Conservation (phyloP, 2,329 filamentous ascomycete species). For the Colletotrichum somersetense region DNA sequence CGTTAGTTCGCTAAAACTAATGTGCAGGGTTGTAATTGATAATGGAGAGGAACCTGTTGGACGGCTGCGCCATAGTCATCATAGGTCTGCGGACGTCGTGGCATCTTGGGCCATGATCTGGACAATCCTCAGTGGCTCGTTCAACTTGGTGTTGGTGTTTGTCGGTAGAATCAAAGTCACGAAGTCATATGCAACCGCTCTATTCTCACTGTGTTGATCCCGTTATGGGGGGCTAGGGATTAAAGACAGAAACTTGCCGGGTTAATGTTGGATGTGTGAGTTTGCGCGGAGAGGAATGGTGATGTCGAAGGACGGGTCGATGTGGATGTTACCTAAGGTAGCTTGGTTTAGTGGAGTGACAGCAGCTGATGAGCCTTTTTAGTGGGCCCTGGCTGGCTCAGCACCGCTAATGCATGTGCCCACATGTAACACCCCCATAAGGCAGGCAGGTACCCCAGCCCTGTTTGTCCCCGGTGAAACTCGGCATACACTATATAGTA, state of each 20-base stretch:
- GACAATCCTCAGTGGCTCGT: background rate
- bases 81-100: constrained; percentile 59
- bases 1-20: background rate
- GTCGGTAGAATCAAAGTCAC: background rate
- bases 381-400: background rate
- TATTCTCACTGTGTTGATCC: no score
- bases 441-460: background rate
- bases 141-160: background rate
- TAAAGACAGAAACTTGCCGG: no score
- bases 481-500: background rate
- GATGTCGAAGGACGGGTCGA: background rate
- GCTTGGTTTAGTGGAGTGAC: background rate
- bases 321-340: background rate
- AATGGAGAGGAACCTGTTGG: constrained; percentile 54
- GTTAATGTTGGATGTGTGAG: background rate
- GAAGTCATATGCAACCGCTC: background rate
- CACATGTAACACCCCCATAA: background rate
- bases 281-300: background rate
- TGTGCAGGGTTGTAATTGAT: constrained; percentile 20
- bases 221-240: background rate
- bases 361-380: constrained; percentile 16
- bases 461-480: background rate
- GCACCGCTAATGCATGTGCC: constrained; percentile 8
- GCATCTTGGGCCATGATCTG: constrained; percentile 51
- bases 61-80: constrained; percentile 63